These are phyloP conservation scores for Globisporangium recalcitrans DNA, from an alignment of 352 stramenopile genomes.

Conservation along the genomic window DNA sequence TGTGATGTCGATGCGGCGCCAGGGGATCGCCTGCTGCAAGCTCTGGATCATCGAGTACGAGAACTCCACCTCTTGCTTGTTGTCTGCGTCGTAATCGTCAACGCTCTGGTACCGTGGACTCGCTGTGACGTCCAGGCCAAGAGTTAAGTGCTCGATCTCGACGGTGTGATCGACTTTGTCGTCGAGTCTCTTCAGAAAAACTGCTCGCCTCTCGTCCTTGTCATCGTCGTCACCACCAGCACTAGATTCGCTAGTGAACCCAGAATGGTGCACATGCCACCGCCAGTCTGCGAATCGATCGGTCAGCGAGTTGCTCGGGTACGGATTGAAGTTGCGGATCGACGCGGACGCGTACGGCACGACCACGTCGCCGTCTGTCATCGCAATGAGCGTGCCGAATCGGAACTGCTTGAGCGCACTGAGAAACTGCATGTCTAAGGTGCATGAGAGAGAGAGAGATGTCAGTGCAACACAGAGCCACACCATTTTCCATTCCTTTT, in stretches of 20 bases:
- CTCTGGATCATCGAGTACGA: conserved; percentile 51
- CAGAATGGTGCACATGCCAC: conserved; percentile 68
- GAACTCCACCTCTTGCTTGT: conserved; percentile 80
- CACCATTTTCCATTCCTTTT: not conserved
- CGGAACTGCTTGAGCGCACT: conserved; percentile 48
- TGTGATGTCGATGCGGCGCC: conserved; percentile 61
- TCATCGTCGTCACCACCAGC: not conserved
- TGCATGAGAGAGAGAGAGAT: not conserved
- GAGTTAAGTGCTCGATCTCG: conserved; percentile 16
- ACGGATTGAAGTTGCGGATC: conserved; percentile 68
- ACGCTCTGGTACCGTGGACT: conserved; percentile 40
- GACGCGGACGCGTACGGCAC: conserved; percentile 70
- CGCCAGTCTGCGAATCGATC: conserved; percentile 56
- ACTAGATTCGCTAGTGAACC: conserved; percentile 27
- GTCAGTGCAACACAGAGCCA: not conserved
- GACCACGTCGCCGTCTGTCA: conserved; percentile 72
- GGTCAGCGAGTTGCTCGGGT: conserved; percentile 43
- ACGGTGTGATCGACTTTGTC: conserved; percentile 39
- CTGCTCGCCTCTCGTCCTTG: not conserved
- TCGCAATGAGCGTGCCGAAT: conserved; percentile 61
- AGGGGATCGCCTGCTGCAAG: conserved; percentile 45
- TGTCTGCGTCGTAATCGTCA: conserved; percentile 58
- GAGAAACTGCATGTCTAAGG: conserved; percentile 45
- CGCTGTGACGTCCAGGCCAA: conserved; percentile 12
- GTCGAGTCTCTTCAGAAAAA: conserved; percentile 35